phyloP scores from a whole-genome alignment of 2,329 filamentous ascomycete genomes.

The Sporothrix dimorphospora region DNA sequence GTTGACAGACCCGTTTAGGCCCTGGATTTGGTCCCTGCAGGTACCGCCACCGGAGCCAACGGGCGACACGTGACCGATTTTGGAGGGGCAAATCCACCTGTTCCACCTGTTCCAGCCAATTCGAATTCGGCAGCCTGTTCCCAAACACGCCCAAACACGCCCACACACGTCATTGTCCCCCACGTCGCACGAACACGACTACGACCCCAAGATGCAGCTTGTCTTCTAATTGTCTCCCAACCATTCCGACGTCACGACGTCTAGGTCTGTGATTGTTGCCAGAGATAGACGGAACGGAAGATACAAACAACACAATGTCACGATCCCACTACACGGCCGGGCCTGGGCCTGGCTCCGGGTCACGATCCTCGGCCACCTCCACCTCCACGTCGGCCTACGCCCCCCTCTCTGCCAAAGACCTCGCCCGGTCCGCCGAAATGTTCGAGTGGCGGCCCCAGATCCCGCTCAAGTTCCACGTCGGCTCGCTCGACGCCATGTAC shows the following conservation, averaged over 20 bases:
- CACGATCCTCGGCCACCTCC: too few relatives aligned
- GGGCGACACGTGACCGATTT: neutral
- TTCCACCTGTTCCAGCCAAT: constrained; percentile 13
- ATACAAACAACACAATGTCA: neutral
- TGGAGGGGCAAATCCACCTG: neutral
- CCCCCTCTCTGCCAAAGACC: constrained; percentile 76
- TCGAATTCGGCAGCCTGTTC: constrained; percentile 12
- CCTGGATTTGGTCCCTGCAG: neutral
- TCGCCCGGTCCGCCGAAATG: constrained; percentile 72
- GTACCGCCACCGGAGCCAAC: neutral
- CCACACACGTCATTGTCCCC: constrained; percentile 6
- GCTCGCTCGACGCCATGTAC: constrained; percentile 76
- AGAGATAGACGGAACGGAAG: neutral
- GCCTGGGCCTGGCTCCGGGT: neutral
- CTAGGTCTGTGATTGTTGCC: constrained; percentile 12
- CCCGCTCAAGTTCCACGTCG: constrained; percentile 77
- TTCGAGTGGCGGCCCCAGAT: constrained; percentile 82
- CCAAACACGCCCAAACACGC: constrained; percentile 11
- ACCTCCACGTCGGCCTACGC: constrained; percentile 19
- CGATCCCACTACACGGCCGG: neutral
- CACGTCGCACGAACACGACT: neutral
- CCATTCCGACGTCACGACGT: neutral
- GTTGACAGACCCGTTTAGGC: neutral
- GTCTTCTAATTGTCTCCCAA: neutral
- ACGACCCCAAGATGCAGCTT: neutral